Evolutionary conservation across 1,139 yeast genomes (phyloP), one percentile per base, ranked within the genome.

Genomic region (Hemisphaericaspora xylofermentans): DNA sequence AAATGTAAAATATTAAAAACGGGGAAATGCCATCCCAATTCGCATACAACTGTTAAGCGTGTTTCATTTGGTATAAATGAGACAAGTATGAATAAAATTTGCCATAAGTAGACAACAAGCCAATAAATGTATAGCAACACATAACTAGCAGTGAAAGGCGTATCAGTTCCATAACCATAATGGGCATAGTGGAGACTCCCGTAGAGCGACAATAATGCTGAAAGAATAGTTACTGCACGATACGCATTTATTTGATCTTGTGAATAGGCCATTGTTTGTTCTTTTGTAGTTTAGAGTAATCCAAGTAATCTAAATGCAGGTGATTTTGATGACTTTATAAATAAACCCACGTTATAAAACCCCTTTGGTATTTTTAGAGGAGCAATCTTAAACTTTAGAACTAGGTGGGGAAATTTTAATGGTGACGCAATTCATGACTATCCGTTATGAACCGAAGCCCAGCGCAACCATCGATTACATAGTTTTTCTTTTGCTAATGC

Each of bases 111-210:
- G 33, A 77, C 64, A 26, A 80, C 47, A 1, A 64, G 65, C 91
- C 91, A 85, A 62, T 71, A 86, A 17, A 73, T 63, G 36, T 78
- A 61, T 3, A 78, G 60, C 22, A 82, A 71, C 24, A 80, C 43
- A 26, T 75, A 62, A 50, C 78, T 78, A 18, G 80, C 79, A 3
- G 88, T 78, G 66, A 85, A 86, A 13, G 95, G 93, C 2, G 93
- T 86, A 14, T 72, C 56, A 24, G 50, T 13, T 37, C 49, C 42
- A 37, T 45, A 38, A 36, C 67, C 65, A 54, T 76, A 73, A 35
- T 71, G 66, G 48, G 64, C 61, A 43, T 65, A 81, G 39, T 74
- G 68, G 40, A 80, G 47, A 45, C 78, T 71, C 34, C 82, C 84
- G 52, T 76, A 77, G 10, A 71, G 61, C 1, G 88, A 73, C 29